Evolutionary conservation across 176 grass and related monocot genomes (phyloP), one percentile per base, ranked within the genome.

Genomic region (Chloris gayana): DNA sequence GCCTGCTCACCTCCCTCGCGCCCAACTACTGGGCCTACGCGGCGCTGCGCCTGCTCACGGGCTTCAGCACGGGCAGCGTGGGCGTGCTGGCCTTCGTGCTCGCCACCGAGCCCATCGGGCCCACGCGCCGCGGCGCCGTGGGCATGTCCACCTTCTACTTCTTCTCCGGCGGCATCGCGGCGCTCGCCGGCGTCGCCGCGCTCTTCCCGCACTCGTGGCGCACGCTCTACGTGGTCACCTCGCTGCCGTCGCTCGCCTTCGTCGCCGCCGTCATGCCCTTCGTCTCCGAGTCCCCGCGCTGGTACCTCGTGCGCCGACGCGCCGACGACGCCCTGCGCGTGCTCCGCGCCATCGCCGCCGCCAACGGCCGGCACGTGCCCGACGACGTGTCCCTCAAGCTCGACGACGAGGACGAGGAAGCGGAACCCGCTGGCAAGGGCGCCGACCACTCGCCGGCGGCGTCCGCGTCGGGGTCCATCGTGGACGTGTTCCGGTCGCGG

Each of bases 101-200:
- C 19, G 90, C 90, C 66, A 98, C 95, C 17, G 95, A 98, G 72
- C 95, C 95, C 50, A 64, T 92, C 38, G 92, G 95, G 0, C 88
- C 88, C 14, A 34, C 85, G 27, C 83, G 64, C 17, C 92, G 92
- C 13, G 92, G 89, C 7, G 46, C 35, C 44, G 95, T 70, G 0
- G 95, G 92, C 34, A 98, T 92, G 88, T 94, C 85, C 37, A 87
- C 92, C 3, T 92, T 94, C 51, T 94, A 98, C 81, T 94, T 94
- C 81, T 98, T 94, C 87, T 98, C 95, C 6, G 83, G 74, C 46
- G 95, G 95, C 80, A 98, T 95, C 41, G 92, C 90, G 0, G 64
- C 76, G 0, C 93, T 95, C 4, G 67, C 95, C 0, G 88, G 86
- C 81, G 57, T 93, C 14, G 95, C 95, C 19, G 89, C 93, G 41